These are phyloP conservation scores for Parachlorella kessleri DNA, from an alignment of 139 green algal genomes.

Conservation along the genomic window DNA sequence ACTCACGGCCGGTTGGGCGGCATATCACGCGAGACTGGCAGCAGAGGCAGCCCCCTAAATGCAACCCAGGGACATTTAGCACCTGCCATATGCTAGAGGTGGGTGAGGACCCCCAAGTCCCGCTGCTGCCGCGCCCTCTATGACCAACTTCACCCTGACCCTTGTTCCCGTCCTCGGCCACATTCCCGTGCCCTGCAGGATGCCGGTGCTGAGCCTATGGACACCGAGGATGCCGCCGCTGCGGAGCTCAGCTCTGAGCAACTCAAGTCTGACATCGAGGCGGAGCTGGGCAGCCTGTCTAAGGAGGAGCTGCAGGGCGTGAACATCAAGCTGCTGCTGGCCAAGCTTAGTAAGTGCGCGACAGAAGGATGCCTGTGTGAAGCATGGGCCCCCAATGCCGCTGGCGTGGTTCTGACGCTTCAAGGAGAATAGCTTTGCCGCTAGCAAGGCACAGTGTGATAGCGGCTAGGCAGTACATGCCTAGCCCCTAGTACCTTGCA, in stretches of 20 bases:
- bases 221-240: too few species aligned
- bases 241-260: conserved; percentile 9
- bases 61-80: neutral
- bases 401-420: neutral
- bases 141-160: too few species aligned
- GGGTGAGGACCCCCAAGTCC: neutral
- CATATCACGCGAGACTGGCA: neutral
- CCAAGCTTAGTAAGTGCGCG: neutral
- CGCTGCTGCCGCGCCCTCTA: too few species aligned
- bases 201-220: too few species aligned
- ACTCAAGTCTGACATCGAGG: conserved; percentile 9
- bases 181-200: too few species aligned
- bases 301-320: conserved; percentile 8
- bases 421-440: neutral
- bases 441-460: neutral
- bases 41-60: neutral
- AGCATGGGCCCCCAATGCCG: neutral
- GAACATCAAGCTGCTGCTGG: conserved; percentile 16
- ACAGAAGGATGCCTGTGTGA: neutral
- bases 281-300: neutral
- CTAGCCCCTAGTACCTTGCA: too few species aligned
- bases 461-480: too few species aligned
- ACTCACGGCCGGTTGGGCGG: neutral
- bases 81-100: neutral
- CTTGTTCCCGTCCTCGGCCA: too few species aligned